A percentile compares a stretch with the other conserved stretches of the same genome.
Conservation (phyloP, 805 yeast species). For the Geotrichum ghanense region DNA sequence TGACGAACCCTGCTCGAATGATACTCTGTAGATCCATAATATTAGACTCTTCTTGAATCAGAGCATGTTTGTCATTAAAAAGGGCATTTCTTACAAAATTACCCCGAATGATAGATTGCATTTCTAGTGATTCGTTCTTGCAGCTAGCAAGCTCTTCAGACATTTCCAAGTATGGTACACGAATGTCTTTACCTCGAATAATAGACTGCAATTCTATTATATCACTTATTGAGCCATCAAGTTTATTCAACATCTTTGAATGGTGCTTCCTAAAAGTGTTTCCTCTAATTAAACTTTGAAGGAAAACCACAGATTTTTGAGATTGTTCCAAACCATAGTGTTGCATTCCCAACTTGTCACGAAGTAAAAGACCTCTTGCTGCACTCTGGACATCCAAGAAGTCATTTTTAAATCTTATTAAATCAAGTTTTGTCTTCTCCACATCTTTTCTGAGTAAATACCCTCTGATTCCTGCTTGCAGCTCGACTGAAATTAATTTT, state of each 20-base stretch:
- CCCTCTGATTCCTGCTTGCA: slow-evolving; percentile 17
- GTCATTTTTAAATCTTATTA: slow-evolving; percentile 8
- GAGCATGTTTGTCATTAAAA: background rate
- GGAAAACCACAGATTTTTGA: slow-evolving; percentile 9
- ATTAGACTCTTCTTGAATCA: background rate
- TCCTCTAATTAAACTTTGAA: slow-evolving; percentile 17
- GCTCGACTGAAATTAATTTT: background rate
- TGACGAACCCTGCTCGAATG: slow-evolving; percentile 25
- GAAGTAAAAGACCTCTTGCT: background rate
- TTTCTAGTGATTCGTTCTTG: slow-evolving; percentile 25
- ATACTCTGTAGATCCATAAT: slow-evolving; percentile 25
- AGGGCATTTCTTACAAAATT: slow-evolving; percentile 41
- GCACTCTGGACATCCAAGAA: background rate
- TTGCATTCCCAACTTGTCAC: background rate
- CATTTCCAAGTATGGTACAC: slow-evolving; percentile 3
- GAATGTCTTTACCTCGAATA: slow-evolving; percentile 11
- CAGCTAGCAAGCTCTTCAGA: slow-evolving; percentile 12
- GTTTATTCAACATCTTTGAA: background rate
- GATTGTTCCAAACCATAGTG: background rate
- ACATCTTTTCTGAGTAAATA: slow-evolving; percentile 12
- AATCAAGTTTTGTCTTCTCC: slow-evolving; percentile 7
- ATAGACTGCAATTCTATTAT: slow-evolving; percentile 13
- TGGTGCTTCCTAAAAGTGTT: slow-evolving; percentile 1
- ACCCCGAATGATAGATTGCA: slow-evolving; percentile 58
- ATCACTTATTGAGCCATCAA: background rate